Percentiles rank a stretch among this genome's conserved stretches.
Evolutionary conservation across 768 basidiomycete genomes (phyloP).

Genomic region (Pisolithus marmoratus): DNA sequence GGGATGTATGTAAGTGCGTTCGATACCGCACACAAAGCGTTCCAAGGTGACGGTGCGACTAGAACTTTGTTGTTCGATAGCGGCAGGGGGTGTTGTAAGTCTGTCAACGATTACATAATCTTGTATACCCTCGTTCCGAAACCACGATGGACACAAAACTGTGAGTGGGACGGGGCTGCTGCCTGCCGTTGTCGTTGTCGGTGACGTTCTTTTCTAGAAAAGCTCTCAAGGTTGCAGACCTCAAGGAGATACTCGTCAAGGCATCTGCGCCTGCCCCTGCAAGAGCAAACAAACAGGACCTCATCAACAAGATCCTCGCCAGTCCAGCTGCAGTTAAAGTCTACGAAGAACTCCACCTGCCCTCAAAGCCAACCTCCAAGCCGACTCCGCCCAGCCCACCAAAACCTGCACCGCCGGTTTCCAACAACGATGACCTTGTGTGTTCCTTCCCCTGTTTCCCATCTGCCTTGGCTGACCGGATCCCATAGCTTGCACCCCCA

Average conservation of each 20-base stretch:
- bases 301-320: conserved; percentile 57
- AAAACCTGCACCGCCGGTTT: not conserved
- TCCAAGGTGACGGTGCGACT: no score
- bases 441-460: not conserved
- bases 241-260: conserved; percentile 53
- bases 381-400: conserved; percentile 1
- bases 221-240: conserved; percentile 67
- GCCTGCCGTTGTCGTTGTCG: not conserved
- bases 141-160: no score
- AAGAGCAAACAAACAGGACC: conserved; percentile 62
- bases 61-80: no score
- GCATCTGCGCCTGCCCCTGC: conserved; percentile 44
- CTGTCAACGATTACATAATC: no score
- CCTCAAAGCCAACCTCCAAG: conserved; percentile 14
- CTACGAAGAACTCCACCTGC: conserved; percentile 38
- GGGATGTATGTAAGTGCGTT: no score
- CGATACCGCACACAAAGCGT: no score
- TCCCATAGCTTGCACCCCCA: conserved; percentile 26
- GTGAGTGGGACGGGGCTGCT: no score
- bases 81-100: not conserved
- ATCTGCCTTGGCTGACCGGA: conserved; percentile 1
- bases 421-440: conserved; percentile 26
- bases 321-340: conserved; percentile 44
- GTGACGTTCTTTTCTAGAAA: conserved; percentile 30
- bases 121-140: no score